Evolutionary conservation across 768 basidiomycete species (phyloP).

Genomic region (Pleurotus giganteus): DNA sequence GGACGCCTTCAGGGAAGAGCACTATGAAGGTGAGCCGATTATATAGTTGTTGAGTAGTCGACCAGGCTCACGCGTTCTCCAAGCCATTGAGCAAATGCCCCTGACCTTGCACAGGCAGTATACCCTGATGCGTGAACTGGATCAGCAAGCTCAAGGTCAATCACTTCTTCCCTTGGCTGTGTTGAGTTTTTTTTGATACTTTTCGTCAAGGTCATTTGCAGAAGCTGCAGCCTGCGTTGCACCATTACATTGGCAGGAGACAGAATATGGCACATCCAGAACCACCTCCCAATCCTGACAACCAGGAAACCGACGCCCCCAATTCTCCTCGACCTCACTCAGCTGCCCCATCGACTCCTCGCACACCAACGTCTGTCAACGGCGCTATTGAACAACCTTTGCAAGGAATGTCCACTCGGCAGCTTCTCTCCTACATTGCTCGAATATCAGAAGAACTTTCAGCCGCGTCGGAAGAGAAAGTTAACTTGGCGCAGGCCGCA

Average conservation of each 20-base stretch:
- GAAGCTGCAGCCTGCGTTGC: conserved; percentile 42
- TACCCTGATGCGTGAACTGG: conserved; percentile 68
- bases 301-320: conserved; percentile 3
- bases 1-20: conserved; percentile 76
- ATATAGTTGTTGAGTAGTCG: too few relatives aligned
- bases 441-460: conserved; percentile 58
- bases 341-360: conserved; percentile 7
- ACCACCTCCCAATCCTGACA: not conserved
- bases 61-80: conserved; percentile 1
- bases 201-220: conserved; percentile 32
- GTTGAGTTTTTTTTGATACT: not conserved
- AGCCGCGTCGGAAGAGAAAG: conserved; percentile 72
- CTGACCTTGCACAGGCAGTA: conserved; percentile 71
- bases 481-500: conserved; percentile 68
- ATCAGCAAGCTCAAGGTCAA: conserved; percentile 60
- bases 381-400: conserved; percentile 24
- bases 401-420: conserved; percentile 37
- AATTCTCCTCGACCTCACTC: not conserved
- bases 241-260: conserved; percentile 41
- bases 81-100: conserved; percentile 80
- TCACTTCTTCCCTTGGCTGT: not conserved
- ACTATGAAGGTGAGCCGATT: conserved; percentile 62
- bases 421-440: conserved; percentile 57
- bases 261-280: conserved; percentile 2
- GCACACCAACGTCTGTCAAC: conserved; percentile 16